These are phyloP conservation scores for Huiozyma naganishii DNA, from an alignment of 805 yeast species.

Conservation along the genomic window DNA sequence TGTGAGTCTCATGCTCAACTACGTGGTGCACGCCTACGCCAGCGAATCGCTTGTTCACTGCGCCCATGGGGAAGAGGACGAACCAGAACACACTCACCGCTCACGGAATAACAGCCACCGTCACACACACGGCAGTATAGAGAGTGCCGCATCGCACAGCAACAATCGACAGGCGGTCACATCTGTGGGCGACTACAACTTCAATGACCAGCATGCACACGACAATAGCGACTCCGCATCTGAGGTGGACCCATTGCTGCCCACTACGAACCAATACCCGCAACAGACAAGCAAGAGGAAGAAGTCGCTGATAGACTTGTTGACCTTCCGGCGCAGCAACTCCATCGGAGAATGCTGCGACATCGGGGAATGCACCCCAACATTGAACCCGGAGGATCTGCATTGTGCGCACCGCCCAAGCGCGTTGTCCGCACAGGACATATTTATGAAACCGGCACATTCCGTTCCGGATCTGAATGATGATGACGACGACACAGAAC, in stretches of 20 bases:
- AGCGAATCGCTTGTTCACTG: conserved; percentile 82
- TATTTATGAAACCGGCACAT: neutral
- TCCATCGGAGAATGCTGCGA: conserved; percentile 3
- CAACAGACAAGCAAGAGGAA: neutral
- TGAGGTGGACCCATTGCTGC: neutral
- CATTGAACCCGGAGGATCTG: neutral
- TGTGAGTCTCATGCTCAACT: conserved; percentile 50
- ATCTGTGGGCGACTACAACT: neutral
- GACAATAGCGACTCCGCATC: neutral
- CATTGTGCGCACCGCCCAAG: neutral
- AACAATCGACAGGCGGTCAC: neutral
- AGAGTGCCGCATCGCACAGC: neutral
- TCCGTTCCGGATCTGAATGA: neutral
- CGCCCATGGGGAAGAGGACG: conserved; percentile 39
- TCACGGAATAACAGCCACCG: neutral
- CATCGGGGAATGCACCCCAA: conserved; percentile 3
- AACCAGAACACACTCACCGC: conserved; percentile 4
- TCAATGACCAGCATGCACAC: neutral
- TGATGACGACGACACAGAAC: neutral
- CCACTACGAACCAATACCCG: neutral
- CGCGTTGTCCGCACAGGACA: neutral
- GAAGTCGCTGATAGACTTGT: conserved; percentile 1
- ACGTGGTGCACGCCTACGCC: conserved; percentile 59
- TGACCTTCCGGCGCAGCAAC: conserved; percentile 1
- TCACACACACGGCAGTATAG: neutral